These are phyloP conservation scores for Sungouiella blattae DNA, from an alignment of 805 yeast species.

Conservation along the genomic window DNA sequence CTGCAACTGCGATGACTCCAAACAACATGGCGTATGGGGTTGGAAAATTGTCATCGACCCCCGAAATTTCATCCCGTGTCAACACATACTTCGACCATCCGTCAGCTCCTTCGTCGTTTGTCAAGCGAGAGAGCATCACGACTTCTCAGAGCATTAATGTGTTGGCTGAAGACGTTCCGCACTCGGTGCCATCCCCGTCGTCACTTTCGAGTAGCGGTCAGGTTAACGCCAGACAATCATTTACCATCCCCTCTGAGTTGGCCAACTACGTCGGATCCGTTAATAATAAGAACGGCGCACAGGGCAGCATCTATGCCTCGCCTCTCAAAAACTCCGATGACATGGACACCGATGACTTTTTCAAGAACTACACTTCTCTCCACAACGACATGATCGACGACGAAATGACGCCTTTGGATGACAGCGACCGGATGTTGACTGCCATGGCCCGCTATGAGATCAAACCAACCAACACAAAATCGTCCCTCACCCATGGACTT, in stretches of 20 bases:
- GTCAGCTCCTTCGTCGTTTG: background rate
- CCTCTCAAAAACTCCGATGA: constrained; percentile 9
- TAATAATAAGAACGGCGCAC: no score
- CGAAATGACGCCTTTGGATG: constrained; percentile 9
- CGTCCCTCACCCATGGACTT: constrained; percentile 17
- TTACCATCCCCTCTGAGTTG: constrained; percentile 11
- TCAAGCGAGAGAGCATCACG: background rate
- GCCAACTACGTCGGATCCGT: constrained; percentile 2
- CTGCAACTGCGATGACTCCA: no score
- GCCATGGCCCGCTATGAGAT: constrained; percentile 12
- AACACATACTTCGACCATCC: constrained; percentile 20
- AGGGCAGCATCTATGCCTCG: constrained; percentile 5
- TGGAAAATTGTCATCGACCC: no score
- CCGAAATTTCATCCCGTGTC: no score
- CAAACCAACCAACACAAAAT: constrained; percentile 11
- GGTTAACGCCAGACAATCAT: constrained; percentile 6
- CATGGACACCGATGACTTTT: constrained; percentile 18
- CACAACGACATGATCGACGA: constrained; percentile 15
- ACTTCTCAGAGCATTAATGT: no score
- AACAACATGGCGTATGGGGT: no score
- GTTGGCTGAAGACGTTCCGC: constrained; percentile 7
- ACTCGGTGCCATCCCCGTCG: constrained; percentile 12
- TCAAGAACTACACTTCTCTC: constrained; percentile 21
- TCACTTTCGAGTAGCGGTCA: constrained; percentile 7
- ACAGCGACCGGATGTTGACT: constrained; percentile 5